A percentile compares a stretch with the other conserved stretches of the same genome.
Evolutionary conservation across 164 flowering plant genomes (phyloP).

Genomic region (Dillenia turbinata): DNA sequence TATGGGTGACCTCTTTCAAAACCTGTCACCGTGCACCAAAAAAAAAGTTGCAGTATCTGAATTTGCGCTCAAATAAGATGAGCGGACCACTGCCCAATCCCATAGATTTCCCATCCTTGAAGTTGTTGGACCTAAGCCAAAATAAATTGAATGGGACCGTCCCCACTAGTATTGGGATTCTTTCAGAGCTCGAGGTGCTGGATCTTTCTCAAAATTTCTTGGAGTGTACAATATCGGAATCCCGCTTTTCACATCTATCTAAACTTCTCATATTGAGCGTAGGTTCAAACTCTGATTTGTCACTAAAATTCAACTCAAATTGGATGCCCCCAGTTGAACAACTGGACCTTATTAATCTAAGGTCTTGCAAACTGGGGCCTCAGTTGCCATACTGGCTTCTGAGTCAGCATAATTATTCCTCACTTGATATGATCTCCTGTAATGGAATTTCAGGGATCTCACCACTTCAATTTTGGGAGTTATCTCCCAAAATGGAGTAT

Average conservation of each 20-base stretch:
- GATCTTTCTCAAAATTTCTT: constrained; percentile 8
- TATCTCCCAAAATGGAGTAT: background rate
- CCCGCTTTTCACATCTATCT: constrained; percentile 7
- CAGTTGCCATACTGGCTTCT: constrained; percentile 26
- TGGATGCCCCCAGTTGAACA: constrained; percentile 32
- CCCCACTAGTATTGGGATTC: constrained; percentile 15
- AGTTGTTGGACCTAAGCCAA: background rate
- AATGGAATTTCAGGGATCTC: constrained; percentile 14
- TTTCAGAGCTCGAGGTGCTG: constrained; percentile 6
- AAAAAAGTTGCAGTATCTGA: constrained; percentile 3
- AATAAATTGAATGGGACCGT: constrained; percentile 19
- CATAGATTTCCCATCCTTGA: constrained; percentile 10
- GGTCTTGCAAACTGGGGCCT: constrained; percentile 14
- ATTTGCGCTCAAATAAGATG: constrained; percentile 7
- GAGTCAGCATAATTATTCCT: constrained; percentile 12
- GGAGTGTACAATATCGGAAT: constrained; percentile 5
- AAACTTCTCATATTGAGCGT: background rate
- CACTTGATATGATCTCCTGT: constrained; percentile 1
- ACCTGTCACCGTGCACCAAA: background rate
- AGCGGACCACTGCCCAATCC: constrained; percentile 13
- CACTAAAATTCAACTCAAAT: background rate
- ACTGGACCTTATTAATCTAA: background rate
- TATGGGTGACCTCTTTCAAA: no score
- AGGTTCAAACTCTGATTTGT: background rate
- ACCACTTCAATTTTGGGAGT: constrained; percentile 18